Evolutionary conservation across 176 grass and related monocot genomes (phyloP).

Genomic region (Areca catechu): DNA sequence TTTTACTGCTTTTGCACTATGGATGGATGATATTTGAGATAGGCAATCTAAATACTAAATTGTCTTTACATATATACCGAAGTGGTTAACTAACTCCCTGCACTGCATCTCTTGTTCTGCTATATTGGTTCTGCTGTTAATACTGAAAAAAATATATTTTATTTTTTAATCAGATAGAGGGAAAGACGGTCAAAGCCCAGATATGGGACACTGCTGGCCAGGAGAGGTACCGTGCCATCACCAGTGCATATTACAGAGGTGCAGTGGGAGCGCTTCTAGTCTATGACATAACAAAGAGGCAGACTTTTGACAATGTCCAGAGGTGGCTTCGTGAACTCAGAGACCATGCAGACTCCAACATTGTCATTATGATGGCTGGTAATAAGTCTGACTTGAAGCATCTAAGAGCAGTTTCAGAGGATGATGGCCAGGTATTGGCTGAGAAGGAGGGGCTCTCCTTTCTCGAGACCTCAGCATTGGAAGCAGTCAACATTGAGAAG

Average conservation of each 20-base stretch:
- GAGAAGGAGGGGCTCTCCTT: slow-evolving; percentile 49
- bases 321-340: slow-evolving; percentile 56
- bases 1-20: no score
- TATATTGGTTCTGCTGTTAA: no score
- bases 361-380: slow-evolving; percentile 46
- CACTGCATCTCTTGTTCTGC: no score
- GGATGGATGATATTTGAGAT: no score
- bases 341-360: slow-evolving; percentile 56
- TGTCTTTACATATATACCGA: no score
- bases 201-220: slow-evolving; percentile 70
- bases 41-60: no score
- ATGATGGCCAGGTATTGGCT: slow-evolving; percentile 33
- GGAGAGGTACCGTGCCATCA: slow-evolving; percentile 67
- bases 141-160: no score
- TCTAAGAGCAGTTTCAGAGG: slow-evolving; percentile 40
- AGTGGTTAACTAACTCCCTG: no score
- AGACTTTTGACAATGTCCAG: slow-evolving; percentile 48
- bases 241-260: slow-evolving; percentile 55
- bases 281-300: slow-evolving; percentile 63
- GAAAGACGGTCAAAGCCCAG: slow-evolving; percentile 54
- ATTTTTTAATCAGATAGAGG: no score
- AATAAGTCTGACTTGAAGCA: slow-evolving; percentile 56
- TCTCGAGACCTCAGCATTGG: slow-evolving; percentile 55
- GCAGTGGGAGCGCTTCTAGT: slow-evolving; percentile 47
- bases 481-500: slow-evolving; percentile 51